Percentiles rank a stretch among this genome's conserved stretches.
Evolutionary conservation across 192 early-diverging fungal species (phyloP).

Genomic region (Dimargaris xerosporica): DNA sequence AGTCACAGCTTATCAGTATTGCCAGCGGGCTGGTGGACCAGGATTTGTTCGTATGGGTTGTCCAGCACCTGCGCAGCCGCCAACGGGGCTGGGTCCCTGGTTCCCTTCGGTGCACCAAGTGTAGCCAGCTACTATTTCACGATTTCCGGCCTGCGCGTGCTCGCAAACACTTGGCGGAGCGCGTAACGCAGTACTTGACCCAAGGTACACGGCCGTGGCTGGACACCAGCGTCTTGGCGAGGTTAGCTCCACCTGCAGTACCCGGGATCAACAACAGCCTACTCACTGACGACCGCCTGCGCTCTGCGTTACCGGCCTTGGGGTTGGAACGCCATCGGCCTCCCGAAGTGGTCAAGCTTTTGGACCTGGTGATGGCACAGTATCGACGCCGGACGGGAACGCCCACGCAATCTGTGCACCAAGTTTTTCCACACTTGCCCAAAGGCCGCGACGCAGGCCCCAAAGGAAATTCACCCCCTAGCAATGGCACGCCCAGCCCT

Average conservation of each 20-base stretch:
- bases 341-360: background rate
- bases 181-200: background rate
- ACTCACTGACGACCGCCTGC: background rate
- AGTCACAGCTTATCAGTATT: background rate
- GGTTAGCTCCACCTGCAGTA: background rate
- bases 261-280: background rate
- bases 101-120: background rate
- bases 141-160: background rate
- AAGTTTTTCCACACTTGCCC: background rate
- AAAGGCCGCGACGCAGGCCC: background rate
- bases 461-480: background rate
- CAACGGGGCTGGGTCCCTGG: constrained; percentile 6
- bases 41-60: constrained; percentile 8
- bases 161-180: background rate
- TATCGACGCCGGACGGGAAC: background rate
- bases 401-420: background rate
- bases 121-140: background rate
- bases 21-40: background rate
- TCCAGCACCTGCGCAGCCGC: background rate
- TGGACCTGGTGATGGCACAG: constrained; percentile 5
- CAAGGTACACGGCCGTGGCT: constrained; percentile 2
- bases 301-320: background rate
- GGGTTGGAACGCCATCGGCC: background rate
- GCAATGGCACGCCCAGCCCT: no score
- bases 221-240: background rate